These are phyloP conservation scores for Syncephalastrum contaminatum DNA, from an alignment of 371 early-diverging fungal genomes.

Conservation along the genomic window DNA sequence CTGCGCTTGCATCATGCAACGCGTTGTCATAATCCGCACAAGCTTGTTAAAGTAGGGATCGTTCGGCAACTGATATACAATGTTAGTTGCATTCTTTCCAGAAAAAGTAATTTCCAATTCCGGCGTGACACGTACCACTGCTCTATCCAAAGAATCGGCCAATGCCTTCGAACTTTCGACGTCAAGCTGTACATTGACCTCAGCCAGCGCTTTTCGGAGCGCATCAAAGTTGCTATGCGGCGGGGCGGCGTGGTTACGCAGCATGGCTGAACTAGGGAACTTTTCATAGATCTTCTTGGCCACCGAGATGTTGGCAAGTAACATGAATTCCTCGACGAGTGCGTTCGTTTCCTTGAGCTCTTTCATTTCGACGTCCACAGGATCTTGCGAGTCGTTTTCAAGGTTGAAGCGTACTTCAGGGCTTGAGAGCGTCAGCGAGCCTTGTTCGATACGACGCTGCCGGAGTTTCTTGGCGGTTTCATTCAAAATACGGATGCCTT, in stretches of 20 bases:
- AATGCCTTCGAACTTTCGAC: conserved; percentile 67
- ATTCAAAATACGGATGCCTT: conserved; percentile 82
- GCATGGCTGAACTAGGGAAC: conserved; percentile 92
- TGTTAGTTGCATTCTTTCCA: background rate
- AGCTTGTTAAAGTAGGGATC: conserved; percentile 91
- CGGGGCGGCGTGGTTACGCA: conserved; percentile 86
- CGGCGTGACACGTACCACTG: conserved; percentile 44
- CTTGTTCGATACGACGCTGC: conserved; percentile 69
- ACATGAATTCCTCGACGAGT: conserved; percentile 99
- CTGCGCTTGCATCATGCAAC: conserved; percentile 93
- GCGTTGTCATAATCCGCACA: conserved; percentile 88
- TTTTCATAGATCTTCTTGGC: conserved; percentile 88
- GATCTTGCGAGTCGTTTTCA: conserved; percentile 88
- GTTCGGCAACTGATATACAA: conserved; percentile 41
- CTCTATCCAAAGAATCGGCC: conserved; percentile 82
- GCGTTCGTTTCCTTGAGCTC: conserved; percentile 94
- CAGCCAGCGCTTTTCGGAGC: conserved; percentile 68
- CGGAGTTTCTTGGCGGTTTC: conserved; percentile 87
- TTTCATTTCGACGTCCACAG: conserved; percentile 86
- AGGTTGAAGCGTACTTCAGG: conserved; percentile 88
- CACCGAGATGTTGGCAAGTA: conserved; percentile 98
- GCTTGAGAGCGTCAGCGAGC: conserved; percentile 83
- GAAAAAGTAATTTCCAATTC: no score
- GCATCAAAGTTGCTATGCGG: conserved; percentile 75
- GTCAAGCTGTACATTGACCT: conserved; percentile 46